Evolutionary conservation across 164 flowering plant species (phyloP).

Genomic region (Stephania japonica): DNA sequence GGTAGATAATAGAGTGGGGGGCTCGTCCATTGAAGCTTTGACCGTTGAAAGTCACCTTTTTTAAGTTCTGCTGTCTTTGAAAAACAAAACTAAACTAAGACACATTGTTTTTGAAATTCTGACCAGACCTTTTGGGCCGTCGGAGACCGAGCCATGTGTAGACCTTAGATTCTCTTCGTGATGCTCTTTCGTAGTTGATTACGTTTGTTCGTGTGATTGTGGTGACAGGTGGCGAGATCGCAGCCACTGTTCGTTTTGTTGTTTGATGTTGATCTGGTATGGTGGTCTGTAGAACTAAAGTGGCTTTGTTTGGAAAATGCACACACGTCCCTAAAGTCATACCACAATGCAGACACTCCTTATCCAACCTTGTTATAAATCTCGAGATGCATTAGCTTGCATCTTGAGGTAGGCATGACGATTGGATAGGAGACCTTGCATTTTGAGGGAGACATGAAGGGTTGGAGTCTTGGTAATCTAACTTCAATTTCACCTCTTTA

Average conservation of each 20-base stretch:
- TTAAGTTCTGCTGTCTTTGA: background rate
- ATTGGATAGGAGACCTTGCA: no score
- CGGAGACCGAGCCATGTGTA: background rate
- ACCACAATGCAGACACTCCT: no score
- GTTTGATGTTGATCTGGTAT: no score
- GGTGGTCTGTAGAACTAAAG: no score
- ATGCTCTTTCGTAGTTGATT: background rate
- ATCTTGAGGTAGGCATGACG: no score
- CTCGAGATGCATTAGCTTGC: no score
- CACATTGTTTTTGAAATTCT: background rate
- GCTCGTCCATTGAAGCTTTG: background rate
- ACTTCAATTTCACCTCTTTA: no score
- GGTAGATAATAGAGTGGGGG: background rate
- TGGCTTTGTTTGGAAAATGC: no score
- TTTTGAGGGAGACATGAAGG: no score
- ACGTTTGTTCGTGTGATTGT: background rate
- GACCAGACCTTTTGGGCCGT: background rate
- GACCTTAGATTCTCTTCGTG: background rate
- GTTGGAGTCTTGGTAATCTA: no score
- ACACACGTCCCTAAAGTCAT: no score
- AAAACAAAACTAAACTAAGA: background rate
- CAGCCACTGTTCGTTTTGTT: background rate
- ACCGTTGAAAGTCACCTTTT: background rate
- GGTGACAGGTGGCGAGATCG: background rate
- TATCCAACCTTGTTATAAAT: no score